Evolutionary conservation across 2,329 filamentous ascomycete genomes (phyloP).

Genomic region (Malbranchea zuffiana): DNA sequence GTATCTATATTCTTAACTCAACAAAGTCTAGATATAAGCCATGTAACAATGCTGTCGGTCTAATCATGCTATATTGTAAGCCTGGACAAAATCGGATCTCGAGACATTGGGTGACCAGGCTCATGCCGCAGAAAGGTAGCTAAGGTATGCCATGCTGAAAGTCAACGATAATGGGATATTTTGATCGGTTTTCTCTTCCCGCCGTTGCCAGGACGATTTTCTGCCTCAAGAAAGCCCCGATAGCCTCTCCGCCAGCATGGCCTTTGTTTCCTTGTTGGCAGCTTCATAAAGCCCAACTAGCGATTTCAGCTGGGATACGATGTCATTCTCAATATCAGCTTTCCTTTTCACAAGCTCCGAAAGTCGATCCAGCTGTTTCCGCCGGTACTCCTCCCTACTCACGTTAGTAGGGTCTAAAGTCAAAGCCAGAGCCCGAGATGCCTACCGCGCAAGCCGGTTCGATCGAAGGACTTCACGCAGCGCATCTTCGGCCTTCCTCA

Average conservation of each 20-base stretch:
- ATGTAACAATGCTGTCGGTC: too few relatives aligned
- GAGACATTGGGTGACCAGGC: too few relatives aligned
- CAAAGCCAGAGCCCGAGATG: not conserved
- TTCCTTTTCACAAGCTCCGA: constrained; percentile 14
- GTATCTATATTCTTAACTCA: too few relatives aligned
- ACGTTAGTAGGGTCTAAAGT: not conserved
- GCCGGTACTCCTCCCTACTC: constrained; percentile 11
- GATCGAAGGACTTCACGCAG: constrained; percentile 7
- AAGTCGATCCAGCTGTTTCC: constrained; percentile 11
- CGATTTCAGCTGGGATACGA: constrained; percentile 10
- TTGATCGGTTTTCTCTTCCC: too few relatives aligned
- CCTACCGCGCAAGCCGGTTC: constrained; percentile 6
- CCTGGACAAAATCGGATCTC: too few relatives aligned
- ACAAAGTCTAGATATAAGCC: too few relatives aligned
- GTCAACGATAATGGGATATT: too few relatives aligned
- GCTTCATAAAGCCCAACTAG: constrained; percentile 10
- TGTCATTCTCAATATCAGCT: constrained; percentile 15
- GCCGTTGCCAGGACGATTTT: too few relatives aligned
- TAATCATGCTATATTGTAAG: too few relatives aligned
- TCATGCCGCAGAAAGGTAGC: too few relatives aligned
- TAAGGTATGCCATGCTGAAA: too few relatives aligned
- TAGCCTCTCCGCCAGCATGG: constrained; percentile 1
- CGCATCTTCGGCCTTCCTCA: constrained; percentile 12
- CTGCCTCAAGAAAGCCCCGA: not conserved
- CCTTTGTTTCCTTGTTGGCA: constrained; percentile 3